Evolutionary conservation across 805 yeast genomes (phyloP).

Genomic region (Jamesozyma rosinii): DNA sequence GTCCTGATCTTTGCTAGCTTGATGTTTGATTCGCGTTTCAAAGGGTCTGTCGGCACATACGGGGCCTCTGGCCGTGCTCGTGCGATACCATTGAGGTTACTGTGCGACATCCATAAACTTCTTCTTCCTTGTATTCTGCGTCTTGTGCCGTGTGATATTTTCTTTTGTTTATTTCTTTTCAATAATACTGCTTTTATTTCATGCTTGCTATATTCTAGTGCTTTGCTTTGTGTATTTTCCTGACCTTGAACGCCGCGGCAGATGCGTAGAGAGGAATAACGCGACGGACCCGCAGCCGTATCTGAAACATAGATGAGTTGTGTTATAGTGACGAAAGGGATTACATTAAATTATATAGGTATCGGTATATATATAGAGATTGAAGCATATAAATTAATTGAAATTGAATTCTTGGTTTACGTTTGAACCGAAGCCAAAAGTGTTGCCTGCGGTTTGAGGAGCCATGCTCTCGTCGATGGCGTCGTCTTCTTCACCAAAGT

Average conservation of each 20-base stretch:
- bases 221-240: too few species aligned
- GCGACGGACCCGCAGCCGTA: too few species aligned
- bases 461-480: constrained; percentile 67
- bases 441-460: constrained; percentile 69
- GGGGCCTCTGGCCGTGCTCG: neutral
- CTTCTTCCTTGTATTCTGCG: neutral
- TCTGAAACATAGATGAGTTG: too few species aligned
- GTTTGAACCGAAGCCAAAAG: constrained; percentile 78
- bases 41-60: neutral
- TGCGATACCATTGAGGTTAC: neutral
- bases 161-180: too few species aligned
- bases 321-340: neutral
- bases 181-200: too few species aligned
- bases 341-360: neutral
- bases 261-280: too few species aligned
- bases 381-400: constrained; percentile 9
- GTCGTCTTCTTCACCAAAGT: constrained; percentile 76
- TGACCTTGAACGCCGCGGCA: too few species aligned
- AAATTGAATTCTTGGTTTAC: constrained; percentile 40
- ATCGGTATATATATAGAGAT: neutral
- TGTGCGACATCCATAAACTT: neutral
- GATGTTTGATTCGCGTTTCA: neutral
- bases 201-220: too few species aligned
- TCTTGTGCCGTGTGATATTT: too few species aligned
- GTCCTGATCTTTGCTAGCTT: neutral